Conservation (phyloP, 345 rosid species). For the Eucalyptus shirleyi region DNA sequence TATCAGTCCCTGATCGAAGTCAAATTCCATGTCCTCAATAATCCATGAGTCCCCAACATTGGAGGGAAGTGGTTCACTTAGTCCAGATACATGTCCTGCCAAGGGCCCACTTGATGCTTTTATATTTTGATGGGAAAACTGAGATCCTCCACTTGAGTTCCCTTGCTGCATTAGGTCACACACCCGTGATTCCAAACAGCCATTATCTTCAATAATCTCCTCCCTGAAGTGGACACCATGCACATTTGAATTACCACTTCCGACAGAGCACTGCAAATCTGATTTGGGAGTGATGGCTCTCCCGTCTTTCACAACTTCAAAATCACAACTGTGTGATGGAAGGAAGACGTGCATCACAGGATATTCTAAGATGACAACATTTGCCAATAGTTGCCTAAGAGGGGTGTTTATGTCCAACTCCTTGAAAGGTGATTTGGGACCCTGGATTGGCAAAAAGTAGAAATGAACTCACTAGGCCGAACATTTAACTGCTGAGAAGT, state of each 20-base stretch:
- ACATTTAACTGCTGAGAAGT: not conserved
- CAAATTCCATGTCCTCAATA: slow-evolving; percentile 27
- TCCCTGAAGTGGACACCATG: slow-evolving; percentile 42
- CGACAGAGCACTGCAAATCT: slow-evolving; percentile 4
- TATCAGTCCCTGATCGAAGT: slow-evolving; percentile 56
- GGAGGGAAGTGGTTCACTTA: not conserved
- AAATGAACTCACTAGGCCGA: not conserved
- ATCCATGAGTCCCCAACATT: not conserved
- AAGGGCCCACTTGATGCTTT: not conserved
- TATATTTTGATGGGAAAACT: not conserved
- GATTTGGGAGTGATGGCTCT: not conserved
- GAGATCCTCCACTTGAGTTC: slow-evolving; percentile 4
- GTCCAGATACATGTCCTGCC: not conserved
- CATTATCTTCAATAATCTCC: slow-evolving; percentile 51
- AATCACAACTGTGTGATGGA: slow-evolving; percentile 45
- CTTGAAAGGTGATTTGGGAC: slow-evolving; percentile 49
- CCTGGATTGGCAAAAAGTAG: slow-evolving; percentile 22
- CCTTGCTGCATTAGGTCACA: slow-evolving; percentile 24
- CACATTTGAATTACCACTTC: slow-evolving; percentile 9
- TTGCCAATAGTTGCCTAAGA: slow-evolving; percentile 47
- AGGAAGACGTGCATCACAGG: slow-evolving; percentile 85
- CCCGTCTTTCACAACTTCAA: slow-evolving; percentile 41
- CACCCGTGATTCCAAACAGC: slow-evolving; percentile 25
- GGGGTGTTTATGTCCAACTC: slow-evolving; percentile 54
- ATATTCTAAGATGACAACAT: slow-evolving; percentile 53